phyloP scores from a whole-genome alignment of 2,329 filamentous ascomycete species.

The Scopulariopsis brevicaulis region DNA sequence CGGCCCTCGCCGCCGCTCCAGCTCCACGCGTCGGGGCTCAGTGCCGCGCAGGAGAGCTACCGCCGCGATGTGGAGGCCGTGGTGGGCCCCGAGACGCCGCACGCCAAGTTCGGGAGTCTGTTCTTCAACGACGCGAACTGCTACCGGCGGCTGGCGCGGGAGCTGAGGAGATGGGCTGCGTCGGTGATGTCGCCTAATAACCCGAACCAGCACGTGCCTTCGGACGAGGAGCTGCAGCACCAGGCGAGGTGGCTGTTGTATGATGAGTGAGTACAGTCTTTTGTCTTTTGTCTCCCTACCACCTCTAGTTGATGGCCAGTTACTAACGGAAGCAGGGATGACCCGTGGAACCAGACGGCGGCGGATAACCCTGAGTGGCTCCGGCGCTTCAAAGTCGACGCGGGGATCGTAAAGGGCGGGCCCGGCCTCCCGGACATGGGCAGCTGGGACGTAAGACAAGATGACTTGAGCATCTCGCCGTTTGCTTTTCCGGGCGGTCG shows the following conservation, averaged over 20 bases:
- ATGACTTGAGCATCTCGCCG: conserved; percentile 42
- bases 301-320: neutral
- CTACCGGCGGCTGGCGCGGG: conserved; percentile 41
- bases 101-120: conserved; percentile 12
- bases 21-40: neutral
- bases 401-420: conserved; percentile 37
- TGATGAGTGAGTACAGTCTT: conserved; percentile 36
- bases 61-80: neutral
- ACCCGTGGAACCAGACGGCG: conserved; percentile 53
- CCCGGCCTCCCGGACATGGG: conserved; percentile 32
- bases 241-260: conserved; percentile 53
- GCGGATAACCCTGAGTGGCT: conserved; percentile 56
- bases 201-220: conserved; percentile 45
- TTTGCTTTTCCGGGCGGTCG: conserved; percentile 32
- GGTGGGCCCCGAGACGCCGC: neutral
- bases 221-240: conserved; percentile 51
- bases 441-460: conserved; percentile 35
- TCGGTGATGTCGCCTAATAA: conserved; percentile 47
- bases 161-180: conserved; percentile 39
- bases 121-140: conserved; percentile 51
- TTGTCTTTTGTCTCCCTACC: neutral
- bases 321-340: conserved; percentile 29
- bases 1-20: neutral
- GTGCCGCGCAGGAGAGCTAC: neutral
- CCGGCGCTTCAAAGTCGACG: conserved; percentile 47